A percentile compares a stretch with the other conserved stretches of the same genome.
phyloP scores from a whole-genome alignment of 805 yeast species.

The Candida chauliodis region DNA sequence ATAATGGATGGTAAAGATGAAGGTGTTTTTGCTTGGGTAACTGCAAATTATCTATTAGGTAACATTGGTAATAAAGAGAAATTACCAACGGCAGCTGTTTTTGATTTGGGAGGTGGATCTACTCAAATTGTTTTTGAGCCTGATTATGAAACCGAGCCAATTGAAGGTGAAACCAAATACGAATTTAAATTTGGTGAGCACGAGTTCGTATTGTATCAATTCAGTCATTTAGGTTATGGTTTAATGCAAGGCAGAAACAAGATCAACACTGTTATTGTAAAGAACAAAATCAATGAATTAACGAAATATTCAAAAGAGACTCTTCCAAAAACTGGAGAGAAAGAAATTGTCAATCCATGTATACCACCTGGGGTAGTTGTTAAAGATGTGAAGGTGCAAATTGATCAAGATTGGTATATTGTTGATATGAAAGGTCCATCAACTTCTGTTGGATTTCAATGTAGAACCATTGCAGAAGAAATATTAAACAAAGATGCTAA shows the following conservation, averaged over 20 bases:
- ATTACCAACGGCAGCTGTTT: constrained; percentile 90
- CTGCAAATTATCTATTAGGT: constrained; percentile 88
- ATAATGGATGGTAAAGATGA: constrained; percentile 97
- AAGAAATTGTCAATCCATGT: constrained; percentile 73
- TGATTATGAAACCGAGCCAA: constrained; percentile 62
- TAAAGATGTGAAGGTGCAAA: constrained; percentile 57
- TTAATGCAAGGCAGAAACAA: constrained; percentile 90
- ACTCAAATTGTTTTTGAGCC: constrained; percentile 99
- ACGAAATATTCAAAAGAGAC: constrained; percentile 21
- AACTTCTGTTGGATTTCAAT: constrained; percentile 65
- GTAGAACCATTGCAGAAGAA: constrained; percentile 79
- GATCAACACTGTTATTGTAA: constrained; percentile 65
- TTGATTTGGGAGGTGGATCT: constrained; percentile 97
- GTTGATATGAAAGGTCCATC: constrained; percentile 66
- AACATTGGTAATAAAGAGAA: constrained; percentile 82
- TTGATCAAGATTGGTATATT: constrained; percentile 42
- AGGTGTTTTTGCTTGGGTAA: constrained; percentile 99
- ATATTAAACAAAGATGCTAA: constrained; percentile 78
- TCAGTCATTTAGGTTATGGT: constrained; percentile 94
- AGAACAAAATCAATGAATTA: constrained; percentile 30
- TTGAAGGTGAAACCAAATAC: constrained; percentile 86
- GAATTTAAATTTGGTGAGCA: constrained; percentile 76
- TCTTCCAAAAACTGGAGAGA: constrained; percentile 26
- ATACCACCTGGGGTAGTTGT: constrained; percentile 72
- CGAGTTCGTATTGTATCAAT: constrained; percentile 81